Evolutionary conservation across 2,329 filamentous ascomycete species (phyloP).

Genomic region (Diaporthe batatas): DNA sequence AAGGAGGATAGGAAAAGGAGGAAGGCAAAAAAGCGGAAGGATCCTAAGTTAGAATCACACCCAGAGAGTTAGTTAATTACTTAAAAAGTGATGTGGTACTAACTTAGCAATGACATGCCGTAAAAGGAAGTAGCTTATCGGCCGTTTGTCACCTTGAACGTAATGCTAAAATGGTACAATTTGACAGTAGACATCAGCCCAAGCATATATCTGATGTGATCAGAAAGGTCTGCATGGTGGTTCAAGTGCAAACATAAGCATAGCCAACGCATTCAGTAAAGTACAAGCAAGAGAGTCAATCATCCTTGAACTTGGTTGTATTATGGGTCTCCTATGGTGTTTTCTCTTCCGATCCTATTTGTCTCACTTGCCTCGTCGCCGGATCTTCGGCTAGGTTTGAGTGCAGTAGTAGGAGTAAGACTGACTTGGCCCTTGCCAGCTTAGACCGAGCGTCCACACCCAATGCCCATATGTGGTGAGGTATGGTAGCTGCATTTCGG

Average conservation of each 20-base stretch:
- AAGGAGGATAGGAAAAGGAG: too few species aligned
- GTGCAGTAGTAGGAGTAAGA: not conserved
- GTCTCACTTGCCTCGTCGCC: not conserved
- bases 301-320: conserved; percentile 3
- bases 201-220: not conserved
- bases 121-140: not conserved
- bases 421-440: conserved; percentile 4
- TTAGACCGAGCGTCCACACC: not conserved
- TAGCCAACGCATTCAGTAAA: not conserved
- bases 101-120: too few species aligned
- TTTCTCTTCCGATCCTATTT: not conserved
- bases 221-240: not conserved
- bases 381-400: not conserved
- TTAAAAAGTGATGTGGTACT: too few species aligned
- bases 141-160: not conserved
- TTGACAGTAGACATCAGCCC: not conserved
- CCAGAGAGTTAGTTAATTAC: too few species aligned
- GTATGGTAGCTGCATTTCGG: not conserved
- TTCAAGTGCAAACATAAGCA: not conserved
- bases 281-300: not conserved
- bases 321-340: conserved; percentile 1
- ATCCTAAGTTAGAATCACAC: too few species aligned
- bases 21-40: too few species aligned
- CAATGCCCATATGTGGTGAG: not conserved
- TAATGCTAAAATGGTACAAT: not conserved